A percentile compares a stretch with the other conserved stretches of the same genome.
These are phyloP conservation scores for Allantophomopsis cytisporea DNA, from an alignment of 2,329 filamentous ascomycete species.

Conservation along the genomic window DNA sequence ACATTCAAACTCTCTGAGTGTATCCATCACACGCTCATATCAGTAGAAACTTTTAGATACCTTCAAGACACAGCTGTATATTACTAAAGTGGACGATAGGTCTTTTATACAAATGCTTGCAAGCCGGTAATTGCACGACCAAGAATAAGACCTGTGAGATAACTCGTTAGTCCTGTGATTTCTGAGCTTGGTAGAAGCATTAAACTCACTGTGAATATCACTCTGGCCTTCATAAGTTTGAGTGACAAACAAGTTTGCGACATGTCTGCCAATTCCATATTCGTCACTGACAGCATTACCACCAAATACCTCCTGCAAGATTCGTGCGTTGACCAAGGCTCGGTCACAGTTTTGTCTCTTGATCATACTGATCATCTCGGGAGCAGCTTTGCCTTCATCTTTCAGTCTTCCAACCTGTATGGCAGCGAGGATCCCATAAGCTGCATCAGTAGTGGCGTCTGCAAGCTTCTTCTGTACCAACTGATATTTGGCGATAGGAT, in stretches of 20 bases:
- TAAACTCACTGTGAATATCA: constrained; percentile 68
- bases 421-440: constrained; percentile 80
- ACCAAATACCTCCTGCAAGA: constrained; percentile 88
- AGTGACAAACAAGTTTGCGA: constrained; percentile 63
- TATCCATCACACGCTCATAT: no score
- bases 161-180: constrained; percentile 11
- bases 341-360: constrained; percentile 96
- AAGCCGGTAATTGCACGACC: constrained; percentile 60
- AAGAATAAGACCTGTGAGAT: constrained; percentile 46
- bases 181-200: background rate
- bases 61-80: no score
- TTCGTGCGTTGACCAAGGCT: constrained; percentile 65
- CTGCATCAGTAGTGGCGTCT: constrained; percentile 81
- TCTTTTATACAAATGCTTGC: constrained; percentile 58
- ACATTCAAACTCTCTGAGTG: no score
- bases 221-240: constrained; percentile 96
- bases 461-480: constrained; percentile 96
- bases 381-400: constrained; percentile 74
- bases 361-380: constrained; percentile 95
- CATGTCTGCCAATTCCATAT: constrained; percentile 31
- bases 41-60: no score
- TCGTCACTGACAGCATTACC: constrained; percentile 98
- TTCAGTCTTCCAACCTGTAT: constrained; percentile 87
- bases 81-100: no score
- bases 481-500: constrained; percentile 91